Conservation (phyloP, 495 filamentous ascomycete genomes). For the Corynascus novoguineensis region DNA sequence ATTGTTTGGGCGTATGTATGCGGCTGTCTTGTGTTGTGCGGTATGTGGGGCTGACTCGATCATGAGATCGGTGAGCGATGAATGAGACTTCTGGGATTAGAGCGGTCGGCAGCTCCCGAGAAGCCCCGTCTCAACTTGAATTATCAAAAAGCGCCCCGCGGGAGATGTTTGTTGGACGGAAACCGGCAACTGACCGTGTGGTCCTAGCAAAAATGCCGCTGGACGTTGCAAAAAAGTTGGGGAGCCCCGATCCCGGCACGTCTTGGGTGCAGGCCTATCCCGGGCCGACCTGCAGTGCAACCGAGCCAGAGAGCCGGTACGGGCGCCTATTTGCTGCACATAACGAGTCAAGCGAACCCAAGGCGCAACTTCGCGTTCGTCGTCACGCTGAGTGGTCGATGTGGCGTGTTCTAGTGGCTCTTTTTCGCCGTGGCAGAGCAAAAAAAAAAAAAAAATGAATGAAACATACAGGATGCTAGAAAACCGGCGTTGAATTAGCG, state of each 20-base stretch:
- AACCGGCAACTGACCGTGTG: not conserved
- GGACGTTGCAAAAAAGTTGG: slow-evolving; percentile 1
- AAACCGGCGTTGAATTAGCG: slow-evolving; percentile 3
- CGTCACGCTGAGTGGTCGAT: not conserved
- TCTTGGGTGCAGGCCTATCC: not conserved
- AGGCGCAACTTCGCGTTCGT: not conserved
- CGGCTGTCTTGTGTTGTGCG: too few species aligned
- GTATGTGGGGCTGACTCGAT: not conserved
- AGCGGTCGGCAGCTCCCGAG: not conserved
- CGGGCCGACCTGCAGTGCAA: slow-evolving; percentile 5
- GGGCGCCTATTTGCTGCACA: not conserved
- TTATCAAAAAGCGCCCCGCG: not conserved
- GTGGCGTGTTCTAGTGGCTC: too few species aligned
- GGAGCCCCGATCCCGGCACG: not conserved
- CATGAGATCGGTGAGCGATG: not conserved
- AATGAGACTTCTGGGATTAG: not conserved
- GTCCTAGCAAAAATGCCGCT: not conserved
- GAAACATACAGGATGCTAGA: not conserved
- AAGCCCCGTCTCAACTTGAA: not conserved
- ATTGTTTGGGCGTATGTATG: too few species aligned
- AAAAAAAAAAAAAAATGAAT: too few species aligned
- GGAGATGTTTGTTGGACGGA: not conserved
- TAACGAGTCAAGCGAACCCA: not conserved
- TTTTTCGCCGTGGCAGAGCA: too few species aligned
- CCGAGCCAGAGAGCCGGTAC: slow-evolving; percentile 1